Evolutionary conservation across 331 rosid genomes (phyloP), one percentile per base, ranked within the genome.

Genomic region (Malus hybrid): DNA sequence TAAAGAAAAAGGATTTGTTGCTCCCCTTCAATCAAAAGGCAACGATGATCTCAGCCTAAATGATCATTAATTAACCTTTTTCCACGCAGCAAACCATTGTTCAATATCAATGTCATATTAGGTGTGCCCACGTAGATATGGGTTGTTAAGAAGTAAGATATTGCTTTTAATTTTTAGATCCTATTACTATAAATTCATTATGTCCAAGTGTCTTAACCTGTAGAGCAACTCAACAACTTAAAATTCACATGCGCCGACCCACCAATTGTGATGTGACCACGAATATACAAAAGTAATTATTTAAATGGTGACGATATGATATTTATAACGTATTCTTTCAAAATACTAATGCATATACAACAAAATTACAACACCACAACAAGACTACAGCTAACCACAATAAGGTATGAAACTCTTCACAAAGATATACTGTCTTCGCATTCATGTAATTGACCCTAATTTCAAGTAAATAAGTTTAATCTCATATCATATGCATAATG

Each of bases 91-190:
- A 57, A 22, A 59, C 57, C 18, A 34, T 44, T 7, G 46, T 71
- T 12, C 15, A 33, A 44, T 50, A 33, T 65, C 19, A 16, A 15
- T 64, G 77, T 78, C 77, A 64, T 54, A 15, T 36, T 54, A 65
- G 44, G 76, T 34, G 48, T 71, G 59, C 59, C 57, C 63, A 6
- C 6, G 4, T 12, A 63, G 16, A 24, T 52, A 39, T 39, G 46
- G 73, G 27, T 39, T 44, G 76, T 75, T 69, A 28, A 29, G 83
- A 75, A 69, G 63, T 74, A 34, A 42, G 83, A 75, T 75, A 68
- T 75, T 46, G 34, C 60, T 70, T 54, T 64, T 27, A 22, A 42
- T 67, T 24, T 42, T 6, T 19, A 27, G 27, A 44, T 71, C 72
- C 66, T 32, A 10, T 10, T 39, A 39, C 46, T 39, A 39, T 39